A percentile compares a stretch with the other conserved stretches of the same genome.
Conservation (phyloP, 2,329 filamentous ascomycete species). For the Scopulariopsis brevicaulis region DNA sequence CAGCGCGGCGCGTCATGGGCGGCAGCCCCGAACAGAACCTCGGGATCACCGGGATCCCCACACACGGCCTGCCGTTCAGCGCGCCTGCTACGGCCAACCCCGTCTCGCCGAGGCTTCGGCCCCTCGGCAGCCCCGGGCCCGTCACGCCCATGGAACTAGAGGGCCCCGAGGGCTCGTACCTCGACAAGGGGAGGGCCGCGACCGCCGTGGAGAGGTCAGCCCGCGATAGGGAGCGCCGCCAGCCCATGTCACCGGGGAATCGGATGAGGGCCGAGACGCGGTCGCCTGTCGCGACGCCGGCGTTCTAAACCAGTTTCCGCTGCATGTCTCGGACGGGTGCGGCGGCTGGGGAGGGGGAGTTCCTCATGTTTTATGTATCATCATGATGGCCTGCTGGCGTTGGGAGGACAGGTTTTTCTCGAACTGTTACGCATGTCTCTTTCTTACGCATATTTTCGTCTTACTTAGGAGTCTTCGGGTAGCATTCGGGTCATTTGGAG, state of each 20-base stretch:
- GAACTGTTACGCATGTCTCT: not conserved
- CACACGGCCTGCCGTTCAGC: not conserved
- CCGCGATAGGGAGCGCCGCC: not conserved
- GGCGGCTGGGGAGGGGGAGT: not conserved
- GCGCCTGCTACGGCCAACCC: slow-evolving; percentile 23
- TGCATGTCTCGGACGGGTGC: not conserved
- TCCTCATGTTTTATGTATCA: not conserved
- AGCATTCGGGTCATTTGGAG: not conserved
- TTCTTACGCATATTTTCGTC: not conserved
- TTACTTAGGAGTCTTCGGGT: not conserved
- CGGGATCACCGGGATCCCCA: not conserved
- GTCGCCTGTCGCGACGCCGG: not conserved
- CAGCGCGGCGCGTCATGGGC: slow-evolving; percentile 20
- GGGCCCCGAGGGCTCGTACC: slow-evolving; percentile 14
- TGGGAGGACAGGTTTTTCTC: not conserved
- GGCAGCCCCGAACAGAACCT: slow-evolving; percentile 8
- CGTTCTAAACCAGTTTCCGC: not conserved
- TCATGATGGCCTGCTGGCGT: not conserved
- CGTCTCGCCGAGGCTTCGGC: slow-evolving; percentile 34
- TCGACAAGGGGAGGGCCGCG: slow-evolving; percentile 8
- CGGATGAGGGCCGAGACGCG: not conserved
- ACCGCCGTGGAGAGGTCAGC: not conserved
- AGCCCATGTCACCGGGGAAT: not conserved
- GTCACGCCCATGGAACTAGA: slow-evolving; percentile 51
- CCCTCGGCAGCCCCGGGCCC: slow-evolving; percentile 46